Evolutionary conservation across 106 monocot genomes (phyloP), one percentile per base, ranked within the genome.

Genomic region (Acorus calamus): DNA sequence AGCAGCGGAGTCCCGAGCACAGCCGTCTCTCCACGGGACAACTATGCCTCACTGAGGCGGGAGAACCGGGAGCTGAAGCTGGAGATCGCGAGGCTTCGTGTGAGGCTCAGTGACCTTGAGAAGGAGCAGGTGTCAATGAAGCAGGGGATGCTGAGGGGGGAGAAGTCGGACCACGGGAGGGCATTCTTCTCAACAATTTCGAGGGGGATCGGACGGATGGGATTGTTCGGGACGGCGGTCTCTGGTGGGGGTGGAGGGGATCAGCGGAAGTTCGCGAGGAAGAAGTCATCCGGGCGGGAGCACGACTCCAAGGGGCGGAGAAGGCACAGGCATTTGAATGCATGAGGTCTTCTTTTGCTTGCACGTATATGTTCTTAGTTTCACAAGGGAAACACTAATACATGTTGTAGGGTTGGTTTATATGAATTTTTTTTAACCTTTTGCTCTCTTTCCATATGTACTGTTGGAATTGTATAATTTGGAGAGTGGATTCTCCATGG

Each of bases 1-100:
- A 76, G 80, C 59, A 86, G 89, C 50, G 80, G 86, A 6, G 80
- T 73, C 46, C 81, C 83, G 0, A 94, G 89, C 43, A 68, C 84
- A 6, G 81, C 89, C 0, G 89, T 80, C 14, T 93, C 93, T 8
- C 93, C 93, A 0, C 56, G 93, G 53, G 93, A 93, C 75, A 93
- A 89, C 71, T 93, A 93, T 41, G 89, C 93, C 0, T 94, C 81
- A 6, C 68, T 94, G 11, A 77, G 89, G 63, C 76, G 93, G 46
- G 93, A 94, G 73, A 94, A 94, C 56, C 56, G 89, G 46, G 93
- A 94, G 60, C 86, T 92, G 43, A 92, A 78, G 79, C 84, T 92
- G 8, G 92, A 92, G 71, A 82, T 92, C 68, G 64, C 84, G 2
- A 79, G 92, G 51, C 87, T 92, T 84, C 57, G 92, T 3, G 87